Base-by-base conservation (phyloP, 2,329 filamentous ascomycete genomes). In the Botrytis deweyae region DNA sequence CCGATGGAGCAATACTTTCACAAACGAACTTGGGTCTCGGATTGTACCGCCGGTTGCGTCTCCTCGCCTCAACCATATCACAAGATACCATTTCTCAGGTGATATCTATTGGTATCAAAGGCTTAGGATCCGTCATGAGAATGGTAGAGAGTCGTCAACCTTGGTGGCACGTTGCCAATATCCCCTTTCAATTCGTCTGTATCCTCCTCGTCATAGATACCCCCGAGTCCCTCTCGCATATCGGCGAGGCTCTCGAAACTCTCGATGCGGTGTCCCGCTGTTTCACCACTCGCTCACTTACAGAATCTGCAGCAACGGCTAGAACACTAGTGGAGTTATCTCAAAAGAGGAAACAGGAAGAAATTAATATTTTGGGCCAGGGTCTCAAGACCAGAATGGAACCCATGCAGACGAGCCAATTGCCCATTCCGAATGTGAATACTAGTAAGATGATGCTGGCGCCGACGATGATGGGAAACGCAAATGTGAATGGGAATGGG, bases 131-230 rank as follows among this genome's bases (percentile, higher is more conserved):
- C 14, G 75, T 73, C 0, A 76, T 63, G 36, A 75, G 71, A 44
- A 74, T 79, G 36, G 65, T 58, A 12, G 74, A 20, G 6, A 64
- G 70, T 70, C 55, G 63, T 3, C 73, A 77, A 12, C 75, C 74
- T 16, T 79, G 77, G 78, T 79, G 77, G 77, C 76, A 76, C 67
- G 61, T 78, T 9, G 73, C 77, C 16, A 69, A 75, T 20, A 74
- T 73, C 1, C 76, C 77, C 9, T 78, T 78, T 40, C 77, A 78
- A 38, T 73, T 75, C 40, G 66, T 78, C 14, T 78, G 77, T 40
- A 73, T 79, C 16, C 74, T 79, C 5, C 70, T 79, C 1, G 74
- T 74, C 29, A 70, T 79, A 20, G 73, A 66, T 20, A 78, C 76
- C 4, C 44, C 73, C 6, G 76, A 77, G 33, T 77, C 76, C 40